Evolutionary conservation across 2,329 filamentous ascomycete genomes (phyloP).

Genomic region (Grosmannia serpens): DNA sequence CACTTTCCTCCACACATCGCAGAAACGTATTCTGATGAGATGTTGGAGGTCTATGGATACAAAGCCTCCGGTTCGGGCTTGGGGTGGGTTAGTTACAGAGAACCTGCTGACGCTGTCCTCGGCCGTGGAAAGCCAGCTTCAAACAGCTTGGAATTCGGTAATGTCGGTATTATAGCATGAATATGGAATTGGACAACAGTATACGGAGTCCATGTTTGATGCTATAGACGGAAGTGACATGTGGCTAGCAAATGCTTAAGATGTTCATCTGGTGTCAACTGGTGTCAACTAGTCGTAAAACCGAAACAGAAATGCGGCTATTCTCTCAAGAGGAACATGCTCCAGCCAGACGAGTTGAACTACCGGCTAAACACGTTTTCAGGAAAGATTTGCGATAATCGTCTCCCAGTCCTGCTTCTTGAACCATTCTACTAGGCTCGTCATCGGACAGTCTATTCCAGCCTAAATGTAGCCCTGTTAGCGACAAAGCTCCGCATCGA

Average conservation of each 20-base stretch:
- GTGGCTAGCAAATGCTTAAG: too few relatives aligned
- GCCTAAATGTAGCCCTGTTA: constrained; percentile 15
- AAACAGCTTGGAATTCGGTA: neutral
- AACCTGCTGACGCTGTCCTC: neutral
- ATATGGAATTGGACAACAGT: neutral
- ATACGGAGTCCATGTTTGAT: neutral
- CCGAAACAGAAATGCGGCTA: too few relatives aligned
- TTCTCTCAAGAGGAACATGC: too few relatives aligned
- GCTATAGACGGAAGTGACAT: too few relatives aligned
- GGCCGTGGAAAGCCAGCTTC: neutral
- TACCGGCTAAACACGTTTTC: neutral
- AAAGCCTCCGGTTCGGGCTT: neutral
- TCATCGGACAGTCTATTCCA: constrained; percentile 33
- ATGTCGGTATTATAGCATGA: neutral
- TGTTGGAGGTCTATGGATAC: neutral
- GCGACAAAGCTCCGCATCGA: too few relatives aligned
- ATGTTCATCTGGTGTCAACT: too few relatives aligned
- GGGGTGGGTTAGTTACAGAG: neutral
- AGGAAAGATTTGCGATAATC: neutral
- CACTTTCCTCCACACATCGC: neutral
- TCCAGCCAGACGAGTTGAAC: too few relatives aligned
- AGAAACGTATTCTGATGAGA: neutral
- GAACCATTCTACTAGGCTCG: constrained; percentile 24
- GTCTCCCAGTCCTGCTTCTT: constrained; percentile 23
- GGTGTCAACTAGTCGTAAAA: too few relatives aligned